phyloP scores from a whole-genome alignment of 306 rosid genomes.

The Dalbergia oliveri region DNA sequence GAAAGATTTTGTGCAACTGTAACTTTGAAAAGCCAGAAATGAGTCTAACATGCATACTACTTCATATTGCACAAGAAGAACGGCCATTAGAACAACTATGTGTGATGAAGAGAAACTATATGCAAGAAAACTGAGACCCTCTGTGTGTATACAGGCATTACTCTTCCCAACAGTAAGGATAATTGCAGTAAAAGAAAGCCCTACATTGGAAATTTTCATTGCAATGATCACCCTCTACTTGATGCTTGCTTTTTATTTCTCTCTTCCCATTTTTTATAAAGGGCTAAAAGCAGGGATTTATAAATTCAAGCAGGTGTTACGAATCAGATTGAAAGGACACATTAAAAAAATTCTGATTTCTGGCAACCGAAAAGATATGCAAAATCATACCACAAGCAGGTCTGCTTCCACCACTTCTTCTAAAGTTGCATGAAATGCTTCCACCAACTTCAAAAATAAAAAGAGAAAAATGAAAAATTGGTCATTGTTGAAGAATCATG shows the following conservation, averaged over 20 bases:
- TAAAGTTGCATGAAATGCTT: slow-evolving; percentile 96
- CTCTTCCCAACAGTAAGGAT: slow-evolving; percentile 1
- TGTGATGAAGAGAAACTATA: neutral
- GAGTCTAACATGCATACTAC: neutral
- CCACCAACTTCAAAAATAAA: slow-evolving; percentile 69
- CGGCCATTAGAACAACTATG: neutral
- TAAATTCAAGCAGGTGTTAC: slow-evolving; percentile 6
- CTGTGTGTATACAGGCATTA: slow-evolving; percentile 6
- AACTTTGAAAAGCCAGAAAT: slow-evolving; percentile 1
- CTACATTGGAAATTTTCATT: neutral
- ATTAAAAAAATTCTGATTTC: slow-evolving; percentile 12
- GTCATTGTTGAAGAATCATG: slow-evolving; percentile 41
- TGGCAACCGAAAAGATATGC: slow-evolving; percentile 36
- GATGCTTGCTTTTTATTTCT: neutral
- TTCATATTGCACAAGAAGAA: neutral
- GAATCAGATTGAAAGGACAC: slow-evolving; percentile 27
- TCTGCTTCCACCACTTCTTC: slow-evolving; percentile 99
- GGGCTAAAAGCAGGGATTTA: neutral
- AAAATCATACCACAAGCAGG: slow-evolving; percentile 87
- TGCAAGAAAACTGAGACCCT: no score
- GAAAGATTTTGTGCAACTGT: neutral
- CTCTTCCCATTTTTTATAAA: neutral
- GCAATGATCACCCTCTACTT: slow-evolving; percentile 17
- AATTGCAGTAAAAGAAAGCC: slow-evolving; percentile 13
- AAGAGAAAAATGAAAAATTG: slow-evolving; percentile 11